Conservation (phyloP, 106 monocot genomes). For the Platanthera zijinensis region DNA sequence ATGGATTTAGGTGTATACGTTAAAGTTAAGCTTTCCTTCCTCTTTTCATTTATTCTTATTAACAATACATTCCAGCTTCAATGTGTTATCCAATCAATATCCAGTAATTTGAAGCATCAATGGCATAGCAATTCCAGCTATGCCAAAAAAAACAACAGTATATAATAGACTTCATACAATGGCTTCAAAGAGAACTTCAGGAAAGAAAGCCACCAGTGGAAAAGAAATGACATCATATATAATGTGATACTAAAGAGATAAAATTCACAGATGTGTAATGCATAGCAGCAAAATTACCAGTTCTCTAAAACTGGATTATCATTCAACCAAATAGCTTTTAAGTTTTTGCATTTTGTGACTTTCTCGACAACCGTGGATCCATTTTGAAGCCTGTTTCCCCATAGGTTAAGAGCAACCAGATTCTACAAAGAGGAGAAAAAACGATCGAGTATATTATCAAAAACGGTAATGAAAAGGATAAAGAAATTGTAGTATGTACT, state of each 20-base stretch:
- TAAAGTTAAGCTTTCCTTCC: neutral
- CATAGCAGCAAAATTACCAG: conserved; percentile 24
- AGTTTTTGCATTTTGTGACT: conserved; percentile 55
- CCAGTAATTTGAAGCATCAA: neutral
- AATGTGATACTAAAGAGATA: neutral
- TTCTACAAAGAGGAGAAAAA: conserved; percentile 37
- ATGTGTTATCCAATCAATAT: neutral
- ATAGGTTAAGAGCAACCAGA: conserved; percentile 81
- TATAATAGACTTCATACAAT: neutral
- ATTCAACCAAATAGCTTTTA: conserved; percentile 88
- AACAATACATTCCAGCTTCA: neutral
- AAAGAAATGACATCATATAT: neutral
- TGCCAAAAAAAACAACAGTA: neutral
- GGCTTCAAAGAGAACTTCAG: neutral
- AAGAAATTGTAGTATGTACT: neutral
- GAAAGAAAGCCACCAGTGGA: neutral
- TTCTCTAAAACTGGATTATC: conserved; percentile 64
- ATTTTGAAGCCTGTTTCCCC: conserved; percentile 90
- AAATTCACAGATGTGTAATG: neutral
- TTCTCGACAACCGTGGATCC: conserved; percentile 46
- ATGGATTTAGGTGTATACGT: conserved; percentile 1
- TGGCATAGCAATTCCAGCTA: neutral
- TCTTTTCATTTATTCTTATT: neutral
- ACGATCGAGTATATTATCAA: neutral
- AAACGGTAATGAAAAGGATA: neutral